Evolutionary conservation across 805 yeast genomes (phyloP).

Genomic region (Hanseniaspora osmophila): DNA sequence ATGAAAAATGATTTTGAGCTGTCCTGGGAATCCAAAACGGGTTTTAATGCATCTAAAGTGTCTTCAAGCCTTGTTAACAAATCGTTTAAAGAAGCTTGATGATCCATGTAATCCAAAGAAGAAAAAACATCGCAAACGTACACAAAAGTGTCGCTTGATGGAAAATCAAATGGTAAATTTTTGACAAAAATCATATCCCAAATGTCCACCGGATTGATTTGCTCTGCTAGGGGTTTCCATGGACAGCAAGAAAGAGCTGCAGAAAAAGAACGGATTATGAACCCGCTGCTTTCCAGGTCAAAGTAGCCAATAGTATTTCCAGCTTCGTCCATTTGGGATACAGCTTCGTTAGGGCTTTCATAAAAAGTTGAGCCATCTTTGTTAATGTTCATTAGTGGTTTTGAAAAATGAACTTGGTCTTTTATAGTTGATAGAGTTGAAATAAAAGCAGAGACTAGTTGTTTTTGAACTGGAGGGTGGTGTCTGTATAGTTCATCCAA

Average conservation of each 20-base stretch:
- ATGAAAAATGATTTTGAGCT: slow-evolving; percentile 16
- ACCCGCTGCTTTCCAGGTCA: slow-evolving; percentile 35
- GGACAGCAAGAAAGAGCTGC: slow-evolving; percentile 35
- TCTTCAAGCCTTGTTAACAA: slow-evolving; percentile 23
- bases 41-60: slow-evolving; percentile 20
- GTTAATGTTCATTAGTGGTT: slow-evolving; percentile 18
- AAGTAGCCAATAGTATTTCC: slow-evolving; percentile 32
- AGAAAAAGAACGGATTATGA: slow-evolving; percentile 35
- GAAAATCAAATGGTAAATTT: slow-evolving; percentile 49
- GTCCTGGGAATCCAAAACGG: slow-evolving; percentile 14
- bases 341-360: slow-evolving; percentile 27
- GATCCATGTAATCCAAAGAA: slow-evolving; percentile 40
- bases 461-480: slow-evolving; percentile 56
- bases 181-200: slow-evolving; percentile 33
- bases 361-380: slow-evolving; percentile 29
- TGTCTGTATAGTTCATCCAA: slow-evolving; percentile 77
- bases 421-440: slow-evolving; percentile 18
- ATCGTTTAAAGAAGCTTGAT: slow-evolving; percentile 30
- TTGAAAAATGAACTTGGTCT: slow-evolving; percentile 31
- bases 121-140: slow-evolving; percentile 42
- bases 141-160: slow-evolving; percentile 37
- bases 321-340: slow-evolving; percentile 29
- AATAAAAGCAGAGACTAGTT: slow-evolving; percentile 36
- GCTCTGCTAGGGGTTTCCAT: slow-evolving; percentile 28
- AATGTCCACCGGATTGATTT: slow-evolving; percentile 31